Evolutionary conservation across 2,329 filamentous ascomycete species (phyloP), one percentile per base, ranked within the genome.

Genomic region (Phyllosticta paracitricarpa): DNA sequence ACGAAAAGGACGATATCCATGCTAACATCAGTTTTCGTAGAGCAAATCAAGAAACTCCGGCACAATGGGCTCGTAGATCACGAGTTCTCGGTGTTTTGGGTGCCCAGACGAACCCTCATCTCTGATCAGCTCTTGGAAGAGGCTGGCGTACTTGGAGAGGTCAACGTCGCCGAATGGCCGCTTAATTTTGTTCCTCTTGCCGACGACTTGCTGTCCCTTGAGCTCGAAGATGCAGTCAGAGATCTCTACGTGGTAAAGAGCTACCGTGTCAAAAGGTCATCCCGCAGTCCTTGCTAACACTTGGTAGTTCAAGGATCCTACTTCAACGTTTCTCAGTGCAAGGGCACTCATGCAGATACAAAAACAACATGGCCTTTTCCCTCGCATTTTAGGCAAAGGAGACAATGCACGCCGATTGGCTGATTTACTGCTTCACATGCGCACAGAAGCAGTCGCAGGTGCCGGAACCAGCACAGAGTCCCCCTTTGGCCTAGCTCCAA

Each of bases 71-170:
- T 91, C 69, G 89, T 87, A 55, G 89, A 91, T 66, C 94, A 99
- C 82, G 93, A 99, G 68, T 96, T 97, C 72, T 93, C 92, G 65
- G 88, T 99, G 68, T 93, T 97, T 72, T 97, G 94, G 89, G 89
- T 96, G 52, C 93, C 95, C 5, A 86, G 94, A 62, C 88, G 94
- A 64, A 97, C 94, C 3, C 80, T 96, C 60, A 88, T 97, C 60
- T 94, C 91, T 67, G 91, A 97, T 72, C 87, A 91, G 71, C 83
- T 97, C 56, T 81, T 99, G 51, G 94, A 99, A 75, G 91, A 96
- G 71, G 88, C 90, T 51, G 94, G 93, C 26, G 90, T 99, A 14
- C 82, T 97, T 56, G 95, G 94, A 62, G 94, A 99, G 72, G 88
- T 92, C 64, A 97, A 85, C 69, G 88, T 97, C 66, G 83, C 87